Conservation (phyloP, 108 stramenopile species). For the Cyclotella distinguenda region DNA sequence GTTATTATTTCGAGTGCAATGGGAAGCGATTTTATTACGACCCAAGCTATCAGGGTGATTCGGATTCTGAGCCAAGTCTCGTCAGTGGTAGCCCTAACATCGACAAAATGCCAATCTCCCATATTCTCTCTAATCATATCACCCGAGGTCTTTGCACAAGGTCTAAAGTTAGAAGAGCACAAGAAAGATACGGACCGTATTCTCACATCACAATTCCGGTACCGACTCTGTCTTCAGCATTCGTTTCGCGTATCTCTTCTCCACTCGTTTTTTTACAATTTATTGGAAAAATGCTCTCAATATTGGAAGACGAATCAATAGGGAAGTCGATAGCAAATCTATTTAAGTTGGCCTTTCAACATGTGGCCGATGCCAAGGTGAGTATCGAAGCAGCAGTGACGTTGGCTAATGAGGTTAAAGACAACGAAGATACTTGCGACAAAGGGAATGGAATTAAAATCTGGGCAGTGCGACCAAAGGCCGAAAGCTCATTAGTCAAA, state of each 20-base stretch:
- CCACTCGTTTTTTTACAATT: constrained; percentile 60
- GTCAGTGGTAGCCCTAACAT: constrained; percentile 54
- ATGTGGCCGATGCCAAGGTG: constrained; percentile 49
- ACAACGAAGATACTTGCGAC: constrained; percentile 28
- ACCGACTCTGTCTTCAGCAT: constrained; percentile 52
- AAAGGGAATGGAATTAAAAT: constrained; percentile 24
- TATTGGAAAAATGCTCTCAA: constrained; percentile 48
- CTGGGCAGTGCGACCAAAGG: constrained; percentile 32
- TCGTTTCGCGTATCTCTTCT: constrained; percentile 53
- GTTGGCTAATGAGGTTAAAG: constrained; percentile 57
- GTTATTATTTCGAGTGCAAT: constrained; percentile 50
- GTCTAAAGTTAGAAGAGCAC: constrained; percentile 33
- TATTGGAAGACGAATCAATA: constrained; percentile 56
- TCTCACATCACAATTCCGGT: constrained; percentile 40
- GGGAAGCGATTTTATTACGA: constrained; percentile 55
- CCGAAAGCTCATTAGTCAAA: background rate
- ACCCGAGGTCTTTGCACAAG: constrained; percentile 25
- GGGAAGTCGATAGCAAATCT: constrained; percentile 34
- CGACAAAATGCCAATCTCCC: constrained; percentile 20
- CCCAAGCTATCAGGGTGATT: constrained; percentile 12
- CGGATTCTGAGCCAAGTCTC: constrained; percentile 9
- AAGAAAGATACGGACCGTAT: constrained; percentile 52
- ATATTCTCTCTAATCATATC: constrained; percentile 21
- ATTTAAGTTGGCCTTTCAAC: constrained; percentile 31
- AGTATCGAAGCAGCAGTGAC: constrained; percentile 45